These are phyloP conservation scores for Calocera cornea DNA, from an alignment of 768 basidiomycete species.

Conservation along the genomic window DNA sequence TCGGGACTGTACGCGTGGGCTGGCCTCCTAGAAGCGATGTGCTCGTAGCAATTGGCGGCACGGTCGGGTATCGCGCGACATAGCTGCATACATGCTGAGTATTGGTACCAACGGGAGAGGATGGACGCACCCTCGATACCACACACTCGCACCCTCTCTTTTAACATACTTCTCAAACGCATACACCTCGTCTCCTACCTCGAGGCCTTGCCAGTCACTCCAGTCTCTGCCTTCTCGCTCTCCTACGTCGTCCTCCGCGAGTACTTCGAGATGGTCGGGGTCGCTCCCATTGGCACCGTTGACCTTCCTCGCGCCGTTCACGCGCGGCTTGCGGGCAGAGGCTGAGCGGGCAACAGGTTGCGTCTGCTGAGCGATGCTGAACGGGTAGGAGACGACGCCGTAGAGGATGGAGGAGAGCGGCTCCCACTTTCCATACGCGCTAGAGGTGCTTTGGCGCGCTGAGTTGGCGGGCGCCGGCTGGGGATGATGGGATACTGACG, in stretches of 20 bases:
- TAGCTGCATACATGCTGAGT: conserved; percentile 37
- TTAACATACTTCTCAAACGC: conserved; percentile 83
- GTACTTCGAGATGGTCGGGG: conserved; percentile 8
- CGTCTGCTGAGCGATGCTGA: conserved; percentile 23
- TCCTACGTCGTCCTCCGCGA: conserved; percentile 32
- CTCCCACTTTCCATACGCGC: conserved; percentile 32
- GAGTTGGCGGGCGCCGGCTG: background rate
- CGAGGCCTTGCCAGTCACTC: conserved; percentile 36
- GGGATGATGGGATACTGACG: background rate
- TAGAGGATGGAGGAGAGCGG: conserved; percentile 67
- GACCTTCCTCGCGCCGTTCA: conserved; percentile 46
- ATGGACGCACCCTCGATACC: conserved; percentile 82
- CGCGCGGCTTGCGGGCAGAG: conserved; percentile 14
- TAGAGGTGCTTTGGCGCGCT: background rate
- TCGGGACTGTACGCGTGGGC: background rate
- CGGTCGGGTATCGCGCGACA: conserved; percentile 36
- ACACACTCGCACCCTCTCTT: conserved; percentile 60
- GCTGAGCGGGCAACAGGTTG: conserved; percentile 37
- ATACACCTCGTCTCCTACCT: conserved; percentile 93
- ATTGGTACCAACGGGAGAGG: conserved; percentile 5
- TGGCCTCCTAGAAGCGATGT: background rate
- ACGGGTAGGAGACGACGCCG: conserved; percentile 79
- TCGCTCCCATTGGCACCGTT: conserved; percentile 25
- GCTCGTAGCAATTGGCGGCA: background rate
- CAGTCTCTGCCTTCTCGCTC: background rate